These are phyloP conservation scores for Mycena albidolilacea DNA, from an alignment of 768 basidiomycete genomes.

Conservation along the genomic window DNA sequence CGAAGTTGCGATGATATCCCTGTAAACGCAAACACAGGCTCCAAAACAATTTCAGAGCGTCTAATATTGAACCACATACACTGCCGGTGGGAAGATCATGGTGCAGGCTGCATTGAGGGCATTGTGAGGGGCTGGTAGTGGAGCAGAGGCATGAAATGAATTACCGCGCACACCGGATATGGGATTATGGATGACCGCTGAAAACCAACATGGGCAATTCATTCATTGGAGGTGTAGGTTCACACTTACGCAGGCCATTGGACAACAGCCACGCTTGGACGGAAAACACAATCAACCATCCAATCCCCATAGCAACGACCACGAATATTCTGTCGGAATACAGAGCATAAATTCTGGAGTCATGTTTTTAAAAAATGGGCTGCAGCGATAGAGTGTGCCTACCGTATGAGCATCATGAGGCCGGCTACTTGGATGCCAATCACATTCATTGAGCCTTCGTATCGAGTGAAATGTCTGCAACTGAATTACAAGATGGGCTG, in stretches of 20 bases:
- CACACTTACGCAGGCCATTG: slow-evolving; percentile 60
- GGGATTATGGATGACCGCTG: no score
- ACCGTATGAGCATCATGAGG: slow-evolving; percentile 73
- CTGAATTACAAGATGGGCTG: slow-evolving; percentile 41
- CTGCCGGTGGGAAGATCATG: no score
- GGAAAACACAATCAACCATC: slow-evolving; percentile 57
- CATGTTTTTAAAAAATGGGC: not conserved
- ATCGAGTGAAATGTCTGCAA: slow-evolving; percentile 63
- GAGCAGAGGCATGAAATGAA: no score
- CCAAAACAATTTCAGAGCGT: not conserved
- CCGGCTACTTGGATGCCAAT: slow-evolving; percentile 68
- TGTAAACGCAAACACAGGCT: no score
- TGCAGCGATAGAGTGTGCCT: not conserved
- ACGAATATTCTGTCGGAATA: slow-evolving; percentile 53
- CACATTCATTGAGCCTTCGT: slow-evolving; percentile 68
- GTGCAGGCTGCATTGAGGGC: no score
- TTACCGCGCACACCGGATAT: no score
- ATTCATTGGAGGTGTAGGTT: no score
- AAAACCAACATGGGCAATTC: no score
- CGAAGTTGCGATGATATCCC: no score
- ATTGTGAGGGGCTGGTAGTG: no score
- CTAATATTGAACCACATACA: slow-evolving; percentile 27
- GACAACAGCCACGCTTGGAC: slow-evolving; percentile 70
- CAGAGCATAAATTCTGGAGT: slow-evolving; percentile 51
- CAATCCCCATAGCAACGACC: slow-evolving; percentile 46